A percentile compares a stretch with the other conserved stretches of the same genome.
Conservation (phyloP, 768 basidiomycete genomes). For the Cystofilobasidium bisporidii region DNA sequence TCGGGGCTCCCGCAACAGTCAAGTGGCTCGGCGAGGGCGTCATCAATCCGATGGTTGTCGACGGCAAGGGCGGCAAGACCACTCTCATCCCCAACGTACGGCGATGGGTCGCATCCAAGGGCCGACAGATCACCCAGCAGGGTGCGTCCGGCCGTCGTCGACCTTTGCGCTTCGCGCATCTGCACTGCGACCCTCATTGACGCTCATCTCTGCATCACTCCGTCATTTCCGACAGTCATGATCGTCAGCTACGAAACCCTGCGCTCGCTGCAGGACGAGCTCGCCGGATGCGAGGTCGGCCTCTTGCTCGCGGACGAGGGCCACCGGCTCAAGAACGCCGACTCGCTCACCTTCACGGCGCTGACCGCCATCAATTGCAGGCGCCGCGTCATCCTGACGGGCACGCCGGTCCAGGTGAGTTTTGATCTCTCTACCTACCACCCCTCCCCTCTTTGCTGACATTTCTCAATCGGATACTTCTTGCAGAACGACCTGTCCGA, state of each 20-base stretch:
- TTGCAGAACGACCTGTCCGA: slow-evolving; percentile 46
- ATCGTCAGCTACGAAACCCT: slow-evolving; percentile 97
- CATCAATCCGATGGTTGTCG: slow-evolving; percentile 72
- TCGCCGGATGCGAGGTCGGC: slow-evolving; percentile 73
- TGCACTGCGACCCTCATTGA: not conserved
- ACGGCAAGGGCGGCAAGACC: slow-evolving; percentile 81
- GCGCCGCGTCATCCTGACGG: slow-evolving; percentile 84
- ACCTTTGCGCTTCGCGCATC: not conserved
- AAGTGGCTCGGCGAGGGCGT: slow-evolving; percentile 88
- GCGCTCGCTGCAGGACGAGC: slow-evolving; percentile 63
- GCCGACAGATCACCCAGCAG: slow-evolving; percentile 83
- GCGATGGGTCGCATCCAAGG: slow-evolving; percentile 80
- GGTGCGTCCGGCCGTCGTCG: slow-evolving; percentile 48
- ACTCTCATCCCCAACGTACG: slow-evolving; percentile 68
- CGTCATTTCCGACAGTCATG: slow-evolving; percentile 59
- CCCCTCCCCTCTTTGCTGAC: not conserved
- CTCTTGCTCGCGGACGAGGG: slow-evolving; percentile 95
- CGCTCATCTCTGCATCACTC: not conserved
- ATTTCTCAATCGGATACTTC: slow-evolving; percentile 42
- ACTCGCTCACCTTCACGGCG: slow-evolving; percentile 77
- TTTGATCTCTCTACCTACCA: not conserved
- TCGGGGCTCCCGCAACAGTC: slow-evolving; percentile 49
- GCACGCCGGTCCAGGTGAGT: slow-evolving; percentile 55
- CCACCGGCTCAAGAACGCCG: slow-evolving; percentile 91
- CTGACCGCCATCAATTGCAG: slow-evolving; percentile 73